Evolutionary conservation across 306 rosid genomes (phyloP).

Genomic region (apple (Malus domestica)): DNA sequence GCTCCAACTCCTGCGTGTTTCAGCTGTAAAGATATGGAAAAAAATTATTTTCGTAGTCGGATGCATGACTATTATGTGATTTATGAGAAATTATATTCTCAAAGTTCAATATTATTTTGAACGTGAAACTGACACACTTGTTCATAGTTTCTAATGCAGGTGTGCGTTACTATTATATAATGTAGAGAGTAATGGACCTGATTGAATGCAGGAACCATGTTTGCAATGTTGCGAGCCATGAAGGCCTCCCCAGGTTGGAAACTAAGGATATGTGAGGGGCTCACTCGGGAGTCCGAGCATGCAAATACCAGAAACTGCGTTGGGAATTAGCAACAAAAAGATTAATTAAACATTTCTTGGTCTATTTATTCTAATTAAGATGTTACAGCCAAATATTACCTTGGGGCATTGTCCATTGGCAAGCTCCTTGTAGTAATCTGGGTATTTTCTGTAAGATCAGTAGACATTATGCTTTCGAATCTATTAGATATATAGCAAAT

Average conservation of each 20-base stretch:
- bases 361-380: too few relatives aligned
- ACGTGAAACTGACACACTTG: too few relatives aligned
- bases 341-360: too few relatives aligned
- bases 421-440: constrained; percentile 6
- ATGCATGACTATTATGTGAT: background rate
- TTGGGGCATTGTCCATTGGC: constrained; percentile 43
- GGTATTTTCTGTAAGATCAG: constrained; percentile 31
- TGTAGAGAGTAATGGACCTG: constrained; percentile 24
- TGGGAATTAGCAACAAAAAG: background rate
- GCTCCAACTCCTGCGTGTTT: constrained; percentile 58
- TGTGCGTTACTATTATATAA: background rate
- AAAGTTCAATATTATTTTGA: too few relatives aligned
- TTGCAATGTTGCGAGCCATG: constrained; percentile 57
- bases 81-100: too few relatives aligned
- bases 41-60: background rate
- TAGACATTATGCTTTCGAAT: too few relatives aligned
- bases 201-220: constrained; percentile 53
- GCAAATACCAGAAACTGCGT: constrained; percentile 61
- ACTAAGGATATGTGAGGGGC: constrained; percentile 43
- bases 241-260: constrained; percentile 72
- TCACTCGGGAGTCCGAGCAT: constrained; percentile 74
- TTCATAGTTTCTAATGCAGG: too few relatives aligned
- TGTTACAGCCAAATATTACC: constrained; percentile 16
- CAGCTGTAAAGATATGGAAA: constrained; percentile 16
- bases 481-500: too few relatives aligned